Conservation (phyloP, 768 basidiomycete genomes). For the Tylopilus plumbeoviolaceoides region DNA sequence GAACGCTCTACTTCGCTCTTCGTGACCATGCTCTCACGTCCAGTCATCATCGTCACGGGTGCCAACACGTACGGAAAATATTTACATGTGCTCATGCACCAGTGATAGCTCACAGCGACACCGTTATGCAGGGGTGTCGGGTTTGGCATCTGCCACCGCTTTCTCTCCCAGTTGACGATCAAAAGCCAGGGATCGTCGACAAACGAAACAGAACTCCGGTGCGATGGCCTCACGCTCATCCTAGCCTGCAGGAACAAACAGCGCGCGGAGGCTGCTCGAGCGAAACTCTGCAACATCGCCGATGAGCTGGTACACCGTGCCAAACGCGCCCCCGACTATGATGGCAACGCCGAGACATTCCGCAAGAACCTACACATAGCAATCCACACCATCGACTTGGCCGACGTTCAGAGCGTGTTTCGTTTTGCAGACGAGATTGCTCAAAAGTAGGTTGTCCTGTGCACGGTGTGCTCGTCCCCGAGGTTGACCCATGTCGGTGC, state of each 20-base stretch:
- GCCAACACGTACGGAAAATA: slow-evolving; percentile 53
- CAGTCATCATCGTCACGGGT: slow-evolving; percentile 64
- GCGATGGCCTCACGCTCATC: slow-evolving; percentile 64
- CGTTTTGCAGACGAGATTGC: slow-evolving; percentile 54
- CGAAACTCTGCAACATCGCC: slow-evolving; percentile 48
- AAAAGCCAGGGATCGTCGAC: slow-evolving; percentile 32
- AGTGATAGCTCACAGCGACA: slow-evolving; percentile 33
- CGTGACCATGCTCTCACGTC: slow-evolving; percentile 32
- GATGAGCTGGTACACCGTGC: slow-evolving; percentile 49
- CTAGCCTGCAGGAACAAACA: slow-evolving; percentile 73
- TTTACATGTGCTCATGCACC: not conserved
- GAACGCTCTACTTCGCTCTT: not conserved
- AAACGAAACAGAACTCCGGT: slow-evolving; percentile 26
- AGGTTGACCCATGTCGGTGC: not conserved
- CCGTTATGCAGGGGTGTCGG: slow-evolving; percentile 70
- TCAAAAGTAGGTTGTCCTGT: slow-evolving; percentile 42
- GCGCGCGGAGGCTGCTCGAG: slow-evolving; percentile 59
- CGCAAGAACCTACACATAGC: slow-evolving; percentile 55
- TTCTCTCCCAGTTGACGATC: slow-evolving; percentile 64
- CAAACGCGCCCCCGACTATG: slow-evolving; percentile 34
- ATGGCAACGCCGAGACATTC: slow-evolving; percentile 55
- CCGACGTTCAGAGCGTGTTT: slow-evolving; percentile 55
- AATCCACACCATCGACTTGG: slow-evolving; percentile 63
- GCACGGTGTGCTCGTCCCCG: not conserved
- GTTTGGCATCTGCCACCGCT: slow-evolving; percentile 76